Conservation (phyloP, 495 filamentous ascomycete species). For the Podospora conica region DNA sequence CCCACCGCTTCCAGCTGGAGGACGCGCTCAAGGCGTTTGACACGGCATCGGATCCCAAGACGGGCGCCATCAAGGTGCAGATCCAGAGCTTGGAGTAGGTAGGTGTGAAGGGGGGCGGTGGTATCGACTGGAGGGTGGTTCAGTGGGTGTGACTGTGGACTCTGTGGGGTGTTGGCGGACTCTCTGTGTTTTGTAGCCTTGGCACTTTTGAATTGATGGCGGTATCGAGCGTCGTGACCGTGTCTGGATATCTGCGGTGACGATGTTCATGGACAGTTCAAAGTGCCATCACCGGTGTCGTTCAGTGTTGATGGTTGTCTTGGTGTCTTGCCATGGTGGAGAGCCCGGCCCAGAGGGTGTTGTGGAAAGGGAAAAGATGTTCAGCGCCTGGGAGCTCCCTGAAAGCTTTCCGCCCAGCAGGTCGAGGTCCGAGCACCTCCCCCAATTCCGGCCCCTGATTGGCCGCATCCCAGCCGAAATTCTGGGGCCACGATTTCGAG, state of each 20-base stretch:
- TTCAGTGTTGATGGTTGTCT: not conserved
- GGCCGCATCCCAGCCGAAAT: slow-evolving; percentile 21
- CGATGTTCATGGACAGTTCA: not conserved
- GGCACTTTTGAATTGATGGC: not conserved
- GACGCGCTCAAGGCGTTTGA: slow-evolving; percentile 85
- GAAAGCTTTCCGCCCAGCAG: slow-evolving; percentile 5
- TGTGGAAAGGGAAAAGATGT: slow-evolving; percentile 14
- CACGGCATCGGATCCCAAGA: slow-evolving; percentile 79
- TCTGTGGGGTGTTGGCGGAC: not conserved
- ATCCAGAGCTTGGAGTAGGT: slow-evolving; percentile 59
- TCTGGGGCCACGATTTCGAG: slow-evolving; percentile 27
- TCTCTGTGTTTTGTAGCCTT: not conserved
- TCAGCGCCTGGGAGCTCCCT: not conserved
- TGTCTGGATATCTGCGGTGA: no score
- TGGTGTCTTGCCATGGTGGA: no score
- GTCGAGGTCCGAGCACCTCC: slow-evolving; percentile 4
- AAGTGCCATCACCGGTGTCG: not conserved
- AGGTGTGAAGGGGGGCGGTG: not conserved
- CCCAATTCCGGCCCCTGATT: slow-evolving; percentile 27
- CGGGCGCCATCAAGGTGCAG: slow-evolving; percentile 91
- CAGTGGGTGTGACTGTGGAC: no score
- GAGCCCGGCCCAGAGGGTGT: no score
- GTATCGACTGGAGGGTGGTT: not conserved
- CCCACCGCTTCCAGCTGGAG: slow-evolving; percentile 79
- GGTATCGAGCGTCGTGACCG: no score